Evolutionary conservation across 495 filamentous ascomycete species (phyloP).

Genomic region (Evernia prunastri): DNA sequence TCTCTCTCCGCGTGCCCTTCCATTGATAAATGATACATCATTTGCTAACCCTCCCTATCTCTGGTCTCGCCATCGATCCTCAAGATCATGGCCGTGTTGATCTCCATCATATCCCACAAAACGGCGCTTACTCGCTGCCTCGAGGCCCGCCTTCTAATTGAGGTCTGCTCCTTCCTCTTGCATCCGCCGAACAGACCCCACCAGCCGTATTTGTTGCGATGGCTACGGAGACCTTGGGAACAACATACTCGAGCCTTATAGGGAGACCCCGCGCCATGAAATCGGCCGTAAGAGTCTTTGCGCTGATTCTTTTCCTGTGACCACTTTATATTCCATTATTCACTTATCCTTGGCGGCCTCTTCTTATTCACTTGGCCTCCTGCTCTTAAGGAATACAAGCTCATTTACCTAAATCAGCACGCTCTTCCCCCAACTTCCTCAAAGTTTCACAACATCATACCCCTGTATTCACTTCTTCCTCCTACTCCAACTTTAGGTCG

Average conservation of each 20-base stretch:
- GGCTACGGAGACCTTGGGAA: neutral
- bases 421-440: neutral
- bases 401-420: neutral
- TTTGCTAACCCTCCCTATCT: neutral
- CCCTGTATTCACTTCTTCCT: neutral
- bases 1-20: slow-evolving; percentile 1
- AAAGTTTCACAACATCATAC: neutral
- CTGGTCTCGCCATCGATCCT: neutral
- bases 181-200: neutral
- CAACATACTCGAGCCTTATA: neutral
- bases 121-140: neutral
- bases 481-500: neutral
- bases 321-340: neutral
- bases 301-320: neutral
- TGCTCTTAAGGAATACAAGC: neutral
- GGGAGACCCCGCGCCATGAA: neutral
- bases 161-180: neutral
- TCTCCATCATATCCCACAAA: neutral
- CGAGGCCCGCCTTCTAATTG: neutral
- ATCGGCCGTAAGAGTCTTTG: neutral
- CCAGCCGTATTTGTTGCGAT: neutral
- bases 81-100: neutral
- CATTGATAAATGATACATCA: slow-evolving; percentile 1
- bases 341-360: neutral
- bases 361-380: neutral